Evolutionary conservation across 2,329 filamentous ascomycete species (phyloP), one percentile per base, ranked within the genome.

Genomic region (Nothopassalora personata): DNA sequence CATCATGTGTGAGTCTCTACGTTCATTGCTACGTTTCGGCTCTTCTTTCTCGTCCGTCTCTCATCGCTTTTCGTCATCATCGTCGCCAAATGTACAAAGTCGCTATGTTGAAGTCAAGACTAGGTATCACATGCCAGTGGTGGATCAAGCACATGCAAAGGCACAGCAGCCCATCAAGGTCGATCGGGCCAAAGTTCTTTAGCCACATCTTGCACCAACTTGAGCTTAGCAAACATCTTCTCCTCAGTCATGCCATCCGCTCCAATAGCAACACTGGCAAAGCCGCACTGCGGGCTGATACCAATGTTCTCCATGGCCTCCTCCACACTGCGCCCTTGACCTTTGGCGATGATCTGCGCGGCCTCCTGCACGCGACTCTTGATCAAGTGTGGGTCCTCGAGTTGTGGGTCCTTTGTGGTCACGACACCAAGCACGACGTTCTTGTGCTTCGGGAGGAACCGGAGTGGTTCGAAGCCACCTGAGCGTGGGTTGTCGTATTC

Each of bases 401-500:
- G 62, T 59, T 71, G 65, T 5, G 71, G 70, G 18, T 70, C 69
- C 59, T 75, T 75, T 28, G 72, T 75, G 33, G 71, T 73, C 31
- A 75, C 70, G 6, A 75, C 71, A 23, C 73, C 73, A 18, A 75
- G 69, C 33, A 75, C 72, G 43, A 75, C 73, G 59, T 73, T 74
- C 68, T 74, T 75, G 60, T 72, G 67, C 61, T 64, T 62, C n/a
- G 72, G 72, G 55, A 75, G 61, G 67, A 71, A 73, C 23, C 72
- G 69, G 31, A 75, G 66, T 6, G 73, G 73, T 64, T 74, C 73
- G 62, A 75, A 75, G 27, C 72, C 72, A 54, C 73, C 73, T 31
- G 70, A 71, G 23, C 72, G 69, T 19, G 68, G 67, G 59, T 73
- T 74, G 64, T 75, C 73, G 64, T 74, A 75, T 61, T 75, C 73